phyloP scores from a whole-genome alignment of 73 alveolate genomes.

The Tetrahymena thermophila region DNA sequence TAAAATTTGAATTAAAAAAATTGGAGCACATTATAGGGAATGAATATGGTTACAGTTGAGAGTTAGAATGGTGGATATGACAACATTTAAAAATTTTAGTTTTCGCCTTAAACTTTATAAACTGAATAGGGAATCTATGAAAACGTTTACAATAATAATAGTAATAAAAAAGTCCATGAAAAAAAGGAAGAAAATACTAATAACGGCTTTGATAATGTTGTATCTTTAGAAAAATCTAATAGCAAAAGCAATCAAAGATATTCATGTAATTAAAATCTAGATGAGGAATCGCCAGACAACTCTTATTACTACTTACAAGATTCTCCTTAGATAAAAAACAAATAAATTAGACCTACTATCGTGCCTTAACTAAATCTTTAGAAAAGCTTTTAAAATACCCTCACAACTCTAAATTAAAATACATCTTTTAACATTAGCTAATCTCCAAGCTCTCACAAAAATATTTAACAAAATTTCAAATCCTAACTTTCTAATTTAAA shows the following conservation, averaged over 20 bases:
- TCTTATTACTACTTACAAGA: background rate
- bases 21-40: background rate
- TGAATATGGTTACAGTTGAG: background rate
- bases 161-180: background rate
- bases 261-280: background rate
- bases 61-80: background rate
- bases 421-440: background rate
- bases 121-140: background rate
- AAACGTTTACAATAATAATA: background rate
- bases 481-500: background rate
- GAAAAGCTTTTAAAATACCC: background rate
- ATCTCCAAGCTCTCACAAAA: background rate
- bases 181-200: background rate
- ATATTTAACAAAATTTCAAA: background rate
- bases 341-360: background rate
- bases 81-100: background rate
- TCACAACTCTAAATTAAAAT: background rate
- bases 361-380: background rate
- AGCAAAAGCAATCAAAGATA: background rate
- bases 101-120: background rate
- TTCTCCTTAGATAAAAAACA: background rate
- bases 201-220: background rate
- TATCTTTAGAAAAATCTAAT: background rate
- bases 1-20: background rate
- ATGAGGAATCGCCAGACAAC: background rate